A percentile compares a stretch with the other conserved stretches of the same genome.
phyloP scores from a whole-genome alignment of 1,139 yeast species.

The Trichomonascaceae sp. region DNA sequence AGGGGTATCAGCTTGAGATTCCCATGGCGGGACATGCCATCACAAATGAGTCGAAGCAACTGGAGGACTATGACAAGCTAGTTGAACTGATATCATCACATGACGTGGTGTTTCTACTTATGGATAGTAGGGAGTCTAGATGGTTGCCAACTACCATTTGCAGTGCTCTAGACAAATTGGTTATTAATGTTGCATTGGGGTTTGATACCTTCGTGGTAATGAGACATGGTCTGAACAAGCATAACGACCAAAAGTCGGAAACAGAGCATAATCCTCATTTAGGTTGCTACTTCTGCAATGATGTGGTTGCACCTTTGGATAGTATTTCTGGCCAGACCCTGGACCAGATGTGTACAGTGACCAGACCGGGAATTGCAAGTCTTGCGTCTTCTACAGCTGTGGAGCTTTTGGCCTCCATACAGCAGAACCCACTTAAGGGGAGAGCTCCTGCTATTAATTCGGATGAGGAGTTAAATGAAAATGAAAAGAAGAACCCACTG shows the following conservation, averaged over 20 bases:
- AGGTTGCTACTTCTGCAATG: constrained; percentile 95
- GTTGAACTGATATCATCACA: constrained; percentile 53
- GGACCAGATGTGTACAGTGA: constrained; percentile 98
- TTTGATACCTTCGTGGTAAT: constrained; percentile 88
- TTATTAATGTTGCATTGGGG: constrained; percentile 89
- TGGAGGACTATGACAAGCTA: constrained; percentile 47
- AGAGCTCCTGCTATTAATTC: constrained; percentile 39
- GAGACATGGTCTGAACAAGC: constrained; percentile 64
- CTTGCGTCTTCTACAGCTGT: constrained; percentile 85
- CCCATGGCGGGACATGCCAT: constrained; percentile 96
- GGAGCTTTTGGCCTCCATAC: constrained; percentile 66
- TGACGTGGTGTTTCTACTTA: constrained; percentile 71
- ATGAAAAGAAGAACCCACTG: constrained; percentile 35
- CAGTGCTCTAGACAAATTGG: constrained; percentile 57
- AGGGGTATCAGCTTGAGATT: constrained; percentile 62
- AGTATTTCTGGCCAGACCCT: constrained; percentile 76
- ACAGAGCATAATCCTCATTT: constrained; percentile 35
- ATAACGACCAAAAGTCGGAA: constrained; percentile 19
- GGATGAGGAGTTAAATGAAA: constrained; percentile 12
- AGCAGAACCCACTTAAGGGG: constrained; percentile 58
- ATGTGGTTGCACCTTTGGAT: constrained; percentile 89
- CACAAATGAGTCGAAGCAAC: constrained; percentile 46
- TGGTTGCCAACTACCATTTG: constrained; percentile 93
- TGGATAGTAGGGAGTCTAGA: constrained; percentile 93
- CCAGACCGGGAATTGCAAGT: constrained; percentile 91